Conservation (phyloP, 2,329 filamentous ascomycete species). For the Penicillium corylophilum region DNA sequence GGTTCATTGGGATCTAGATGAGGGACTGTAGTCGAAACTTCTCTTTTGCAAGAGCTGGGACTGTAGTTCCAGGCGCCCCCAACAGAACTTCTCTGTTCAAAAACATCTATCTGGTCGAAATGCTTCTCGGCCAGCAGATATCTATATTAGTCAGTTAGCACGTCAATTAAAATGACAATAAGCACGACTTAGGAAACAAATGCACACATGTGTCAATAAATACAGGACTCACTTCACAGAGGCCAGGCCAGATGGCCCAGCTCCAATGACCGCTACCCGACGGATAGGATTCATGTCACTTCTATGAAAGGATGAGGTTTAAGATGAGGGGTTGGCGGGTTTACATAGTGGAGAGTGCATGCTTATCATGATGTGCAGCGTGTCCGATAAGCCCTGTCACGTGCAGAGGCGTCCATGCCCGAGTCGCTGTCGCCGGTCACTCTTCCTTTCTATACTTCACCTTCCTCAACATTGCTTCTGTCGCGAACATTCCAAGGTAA, state of each 20-base stretch:
- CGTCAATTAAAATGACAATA: neutral
- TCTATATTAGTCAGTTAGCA: conserved; percentile 36
- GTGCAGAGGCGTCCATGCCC: neutral
- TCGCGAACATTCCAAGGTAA: too few relatives aligned
- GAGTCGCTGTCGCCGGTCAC: neutral
- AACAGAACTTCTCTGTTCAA: conserved; percentile 73
- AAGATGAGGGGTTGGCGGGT: neutral
- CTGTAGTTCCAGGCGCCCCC: conserved; percentile 89
- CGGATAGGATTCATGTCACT: conserved; percentile 27
- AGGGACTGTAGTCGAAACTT: conserved; percentile 55
- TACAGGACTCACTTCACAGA: conserved; percentile 62
- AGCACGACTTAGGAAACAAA: too few relatives aligned
- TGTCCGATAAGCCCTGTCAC: neutral
- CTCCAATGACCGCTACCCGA: conserved; percentile 73
- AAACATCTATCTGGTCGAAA: conserved; percentile 71
- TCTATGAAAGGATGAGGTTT: neutral
- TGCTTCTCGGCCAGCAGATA: conserved; percentile 70
- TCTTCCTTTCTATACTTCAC: neutral
- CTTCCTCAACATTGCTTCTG: neutral
- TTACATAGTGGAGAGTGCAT: neutral
- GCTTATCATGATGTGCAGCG: neutral
- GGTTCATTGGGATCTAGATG: conserved; percentile 64
- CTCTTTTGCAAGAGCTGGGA: conserved; percentile 47
- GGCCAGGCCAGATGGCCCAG: conserved; percentile 74
- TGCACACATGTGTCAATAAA: neutral